These are phyloP conservation scores for Combretum micranthum DNA, from an alignment of 345 rosid genomes.

Conservation along the genomic window DNA sequence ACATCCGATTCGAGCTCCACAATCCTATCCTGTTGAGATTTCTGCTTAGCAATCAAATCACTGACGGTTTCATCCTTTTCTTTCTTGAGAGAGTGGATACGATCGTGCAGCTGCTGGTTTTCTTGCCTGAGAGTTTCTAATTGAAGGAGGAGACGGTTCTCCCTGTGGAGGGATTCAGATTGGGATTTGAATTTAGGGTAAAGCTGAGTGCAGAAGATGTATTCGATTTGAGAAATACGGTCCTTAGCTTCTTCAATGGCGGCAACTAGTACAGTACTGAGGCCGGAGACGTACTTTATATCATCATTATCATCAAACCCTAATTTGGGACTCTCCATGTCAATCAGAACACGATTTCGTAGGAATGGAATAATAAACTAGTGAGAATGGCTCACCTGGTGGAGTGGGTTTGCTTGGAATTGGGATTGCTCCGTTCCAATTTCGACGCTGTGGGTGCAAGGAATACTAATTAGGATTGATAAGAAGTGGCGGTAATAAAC, in stretches of 20 bases:
- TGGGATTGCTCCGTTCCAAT: no score
- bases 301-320: slow-evolving; percentile 45
- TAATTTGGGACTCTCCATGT: slow-evolving; percentile 6
- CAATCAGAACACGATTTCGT: no score
- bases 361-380: no score
- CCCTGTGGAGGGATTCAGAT: slow-evolving; percentile 45
- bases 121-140: slow-evolving; percentile 46
- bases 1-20: slow-evolving; percentile 27
- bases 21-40: slow-evolving; percentile 22
- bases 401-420: no score
- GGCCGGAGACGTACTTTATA: slow-evolving; percentile 47
- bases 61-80: slow-evolving; percentile 30
- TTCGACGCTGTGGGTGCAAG: no score
- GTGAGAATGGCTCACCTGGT: no score
- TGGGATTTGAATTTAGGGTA: slow-evolving; percentile 60
- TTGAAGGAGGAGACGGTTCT: slow-evolving; percentile 30
- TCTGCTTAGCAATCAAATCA: slow-evolving; percentile 15
- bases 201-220: slow-evolving; percentile 79
- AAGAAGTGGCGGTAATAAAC: no score
- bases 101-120: slow-evolving; percentile 29
- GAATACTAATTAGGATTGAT: no score
- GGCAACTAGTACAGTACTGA: slow-evolving; percentile 73
- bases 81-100: slow-evolving; percentile 31
- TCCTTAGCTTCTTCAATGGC: slow-evolving; percentile 90
- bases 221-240: slow-evolving; percentile 83